Evolutionary conservation across 1,284 basidiomycete genomes (phyloP), one percentile per base, ranked within the genome.

Genomic region (Amylostereum areolatum): DNA sequence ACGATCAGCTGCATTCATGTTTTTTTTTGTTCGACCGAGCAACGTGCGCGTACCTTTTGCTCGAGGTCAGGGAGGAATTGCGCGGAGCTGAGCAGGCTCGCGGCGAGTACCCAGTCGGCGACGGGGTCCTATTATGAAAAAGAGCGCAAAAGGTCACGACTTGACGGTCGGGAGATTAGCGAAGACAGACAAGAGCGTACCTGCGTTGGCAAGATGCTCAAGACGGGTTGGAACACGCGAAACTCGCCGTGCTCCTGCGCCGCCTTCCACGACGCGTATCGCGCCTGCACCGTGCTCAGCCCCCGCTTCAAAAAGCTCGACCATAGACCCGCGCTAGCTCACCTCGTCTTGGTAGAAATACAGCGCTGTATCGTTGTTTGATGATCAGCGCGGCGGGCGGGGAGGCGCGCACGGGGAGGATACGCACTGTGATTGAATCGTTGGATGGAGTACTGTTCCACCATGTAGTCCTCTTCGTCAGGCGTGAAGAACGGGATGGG

Each of bases 391-490:
- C 25, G 49, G 9, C 46, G 41, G 11, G 12, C 31, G 45, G n/a
- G 29, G 12, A 27, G 29, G 45, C 43, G 32, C 50, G 29, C 3
- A 41, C 29, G 9, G 31, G 34, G 36, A 39, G 32, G 8, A 8
- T 12, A 71, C 81, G 25, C 56, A 86, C 85, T 83, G 52, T 80
- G 64, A 46, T 70, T 66, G 58, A 86, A 86, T 0, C 77, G 75
- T 55, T 81, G 80, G 8, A 68, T 66, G 30, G 56, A 59, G 54
- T 78, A 86, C 54, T 81, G 75, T 44, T 81, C 70, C 0, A 85
- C 73, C 52, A 84, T 76, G 57, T 85, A 87, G 52, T 81, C 75
- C 57, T 88, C 85, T 63, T 86, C 81, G 27, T 73, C 70, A 0
- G 58, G 43, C 0, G 71, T 70, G 41, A 85, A 73, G 64, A 80